Evolutionary conservation across 2,329 filamentous ascomycete species (phyloP).

Genomic region (Diaporthe velutina): DNA sequence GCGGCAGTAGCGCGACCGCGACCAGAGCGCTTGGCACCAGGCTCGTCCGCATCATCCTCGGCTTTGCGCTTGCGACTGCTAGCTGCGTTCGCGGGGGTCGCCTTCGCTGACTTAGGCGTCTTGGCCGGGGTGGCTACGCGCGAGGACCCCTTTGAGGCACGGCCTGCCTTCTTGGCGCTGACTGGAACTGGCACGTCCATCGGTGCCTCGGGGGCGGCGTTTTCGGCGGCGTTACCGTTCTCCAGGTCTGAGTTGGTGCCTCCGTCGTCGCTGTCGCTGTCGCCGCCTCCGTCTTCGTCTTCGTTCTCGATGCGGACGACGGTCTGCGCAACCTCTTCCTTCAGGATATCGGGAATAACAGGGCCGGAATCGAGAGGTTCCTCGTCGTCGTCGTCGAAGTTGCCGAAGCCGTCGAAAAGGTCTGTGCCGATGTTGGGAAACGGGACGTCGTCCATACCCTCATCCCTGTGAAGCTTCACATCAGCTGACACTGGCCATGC

Average conservation of each 20-base stretch:
- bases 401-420: conserved; percentile 29
- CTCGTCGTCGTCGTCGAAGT: conserved; percentile 34
- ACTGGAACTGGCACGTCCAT: conserved; percentile 39
- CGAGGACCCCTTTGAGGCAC: conserved; percentile 38
- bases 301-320: conserved; percentile 5
- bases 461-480: conserved; percentile 6
- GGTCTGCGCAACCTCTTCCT: conserved; percentile 18
- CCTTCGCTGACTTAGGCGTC: conserved; percentile 34
- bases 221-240: conserved; percentile 2
- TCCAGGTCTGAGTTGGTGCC: conserved; percentile 15
- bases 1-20: conserved; percentile 39
- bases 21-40: conserved; percentile 29
- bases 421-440: conserved; percentile 34
- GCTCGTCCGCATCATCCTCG: conserved; percentile 14
- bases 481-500: conserved; percentile 11
- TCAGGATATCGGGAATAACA: conserved; percentile 19
- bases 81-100: conserved; percentile 20
- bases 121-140: conserved; percentile 38
- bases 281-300: conserved; percentile 4
- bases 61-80: conserved; percentile 37
- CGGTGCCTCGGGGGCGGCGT: conserved; percentile 21
- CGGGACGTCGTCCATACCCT: conserved; percentile 23
- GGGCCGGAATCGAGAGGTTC: conserved; percentile 32
- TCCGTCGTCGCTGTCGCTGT: not conserved
- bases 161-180: conserved; percentile 43